Conservation (phyloP, 2,329 filamentous ascomycete species). For the Beauveria sp. region DNA sequence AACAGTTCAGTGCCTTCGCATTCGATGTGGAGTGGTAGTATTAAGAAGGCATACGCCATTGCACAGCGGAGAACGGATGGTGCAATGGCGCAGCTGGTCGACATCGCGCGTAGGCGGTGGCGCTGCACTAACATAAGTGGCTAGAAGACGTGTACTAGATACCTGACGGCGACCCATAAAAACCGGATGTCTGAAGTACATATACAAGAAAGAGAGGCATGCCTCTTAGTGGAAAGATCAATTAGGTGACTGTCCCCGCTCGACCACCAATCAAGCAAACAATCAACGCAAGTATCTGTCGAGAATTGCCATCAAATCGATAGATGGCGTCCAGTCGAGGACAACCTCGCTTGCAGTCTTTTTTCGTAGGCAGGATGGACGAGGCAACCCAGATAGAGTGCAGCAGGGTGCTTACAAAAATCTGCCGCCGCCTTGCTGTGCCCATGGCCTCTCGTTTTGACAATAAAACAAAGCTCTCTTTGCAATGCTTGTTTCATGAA, state of each 20-base stretch:
- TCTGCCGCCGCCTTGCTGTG: too few species aligned
- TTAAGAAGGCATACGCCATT: background rate
- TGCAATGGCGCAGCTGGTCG: background rate
- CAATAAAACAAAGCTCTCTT: too few species aligned
- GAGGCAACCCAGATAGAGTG: too few species aligned
- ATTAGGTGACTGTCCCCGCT: background rate
- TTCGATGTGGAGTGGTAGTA: constrained; percentile 3
- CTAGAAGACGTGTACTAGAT: background rate
- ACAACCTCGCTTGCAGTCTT: too few species aligned
- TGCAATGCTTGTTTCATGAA: too few species aligned
- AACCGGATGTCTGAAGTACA: background rate
- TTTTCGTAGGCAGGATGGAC: too few species aligned
- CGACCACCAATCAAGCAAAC: background rate
- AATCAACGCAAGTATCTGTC: too few species aligned
- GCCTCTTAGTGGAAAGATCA: background rate
- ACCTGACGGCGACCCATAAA: background rate
- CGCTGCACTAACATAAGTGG: background rate
- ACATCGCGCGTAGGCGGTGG: background rate
- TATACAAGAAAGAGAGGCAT: background rate
- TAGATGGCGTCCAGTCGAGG: too few species aligned
- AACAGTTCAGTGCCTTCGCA: constrained; percentile 4
- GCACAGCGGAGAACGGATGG: background rate
- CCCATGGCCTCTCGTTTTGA: too few species aligned
- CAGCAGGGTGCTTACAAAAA: too few species aligned
- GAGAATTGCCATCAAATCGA: too few species aligned